Evolutionary conservation across 345 rosid genomes (phyloP).

Genomic region (Salix caprea): DNA sequence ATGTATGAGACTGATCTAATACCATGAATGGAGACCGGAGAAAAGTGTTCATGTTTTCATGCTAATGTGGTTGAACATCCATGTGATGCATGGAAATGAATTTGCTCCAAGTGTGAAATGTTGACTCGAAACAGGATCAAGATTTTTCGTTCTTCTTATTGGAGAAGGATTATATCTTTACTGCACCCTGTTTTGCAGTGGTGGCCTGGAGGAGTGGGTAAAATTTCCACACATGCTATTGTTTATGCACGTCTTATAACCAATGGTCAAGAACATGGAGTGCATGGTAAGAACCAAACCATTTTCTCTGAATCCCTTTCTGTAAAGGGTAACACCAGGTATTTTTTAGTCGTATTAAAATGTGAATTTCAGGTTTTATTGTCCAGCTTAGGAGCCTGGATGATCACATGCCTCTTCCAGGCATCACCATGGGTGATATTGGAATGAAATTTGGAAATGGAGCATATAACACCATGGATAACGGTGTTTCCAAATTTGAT

Average conservation of each 20-base stretch:
- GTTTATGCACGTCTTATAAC: constrained; percentile 87
- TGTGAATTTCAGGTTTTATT: constrained; percentile 67
- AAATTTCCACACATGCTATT: constrained; percentile 83
- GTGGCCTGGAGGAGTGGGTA: constrained; percentile 99
- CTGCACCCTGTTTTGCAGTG: constrained; percentile 46
- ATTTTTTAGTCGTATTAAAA: constrained; percentile 13
- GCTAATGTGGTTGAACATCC: not conserved
- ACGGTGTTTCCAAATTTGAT: constrained; percentile 86
- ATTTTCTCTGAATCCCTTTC: not conserved
- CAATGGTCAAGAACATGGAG: constrained; percentile 74
- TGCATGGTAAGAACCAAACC: constrained; percentile 57
- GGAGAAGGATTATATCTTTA: not conserved
- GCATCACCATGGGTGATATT: constrained; percentile 87
- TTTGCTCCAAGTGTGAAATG: not conserved
- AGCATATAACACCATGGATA: constrained; percentile 93
- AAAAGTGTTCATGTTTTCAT: not conserved
- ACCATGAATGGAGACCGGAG: not conserved
- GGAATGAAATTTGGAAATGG: constrained; percentile 93
- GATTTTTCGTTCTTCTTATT: not conserved
- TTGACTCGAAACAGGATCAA: not conserved
- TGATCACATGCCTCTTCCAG: constrained; percentile 94
- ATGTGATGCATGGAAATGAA: not conserved
- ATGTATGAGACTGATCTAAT: not conserved
- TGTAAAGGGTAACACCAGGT: not conserved
- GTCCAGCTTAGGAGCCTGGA: constrained; percentile 93